Evolutionary conservation across 2,329 filamentous ascomycete genomes (phyloP), one percentile per base, ranked within the genome.

Genomic region (Pezicula carpinea): DNA sequence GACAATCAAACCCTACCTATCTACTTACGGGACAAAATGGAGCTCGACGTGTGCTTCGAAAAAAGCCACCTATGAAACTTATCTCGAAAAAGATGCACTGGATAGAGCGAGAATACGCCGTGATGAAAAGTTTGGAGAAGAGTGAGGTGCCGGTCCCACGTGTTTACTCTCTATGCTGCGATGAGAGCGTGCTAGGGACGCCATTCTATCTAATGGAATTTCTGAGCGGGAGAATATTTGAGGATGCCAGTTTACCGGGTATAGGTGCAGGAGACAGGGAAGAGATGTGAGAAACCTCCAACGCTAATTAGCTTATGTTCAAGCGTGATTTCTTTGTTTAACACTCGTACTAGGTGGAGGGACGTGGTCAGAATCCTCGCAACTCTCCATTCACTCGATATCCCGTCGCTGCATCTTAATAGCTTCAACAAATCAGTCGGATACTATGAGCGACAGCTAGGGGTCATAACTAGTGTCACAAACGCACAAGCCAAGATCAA

Each of bases 181-280:
- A 96, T 67, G 72, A 76, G 39, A 69, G 68, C 47, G 75, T 96
- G 38, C 75, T 96, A 52, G 91, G 89, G 50, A 96, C 89, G 6
- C 80, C 89, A 7, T 96, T 96, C 68, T 96, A 96, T 71, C 83
- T 96, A 64, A 96, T 96, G 91, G 83, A 88, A 65, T 96, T 92
- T 64, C 76, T 96, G 50, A 85, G 93, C 62, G 91, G 91, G n/a
- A 82, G 91, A 61, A 93, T 96, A 69, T 87, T 96, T 62, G 87
- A 90, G 60, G 89, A 96, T 66, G 85, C 89, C 38, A 72, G 83
- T 35, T 82, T 96, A 63, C 89, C 89, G 2, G 84, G 72, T 13
- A 78, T 88, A 13, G 75, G 75, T 19, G 66, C 84, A 0, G 73
- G 74, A 43, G 83, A 93, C 56, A 77, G 91, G 49, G 79, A 70